These are phyloP conservation scores for Cymbidium sinense DNA, from an alignment of 106 monocot species.

Conservation along the genomic window DNA sequence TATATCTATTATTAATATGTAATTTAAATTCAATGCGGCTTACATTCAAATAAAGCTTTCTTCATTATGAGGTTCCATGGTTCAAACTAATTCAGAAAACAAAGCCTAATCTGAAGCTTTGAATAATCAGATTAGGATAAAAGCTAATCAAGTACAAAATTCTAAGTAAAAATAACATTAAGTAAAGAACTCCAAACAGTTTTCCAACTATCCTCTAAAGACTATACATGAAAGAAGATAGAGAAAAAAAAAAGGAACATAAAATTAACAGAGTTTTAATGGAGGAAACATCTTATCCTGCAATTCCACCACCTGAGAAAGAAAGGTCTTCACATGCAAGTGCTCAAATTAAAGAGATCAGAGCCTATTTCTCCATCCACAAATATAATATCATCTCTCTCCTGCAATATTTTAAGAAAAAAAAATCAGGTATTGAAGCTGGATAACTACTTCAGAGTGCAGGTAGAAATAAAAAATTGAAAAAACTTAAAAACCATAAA, in stretches of 20 bases:
- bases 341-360: constrained; percentile 10
- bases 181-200: neutral
- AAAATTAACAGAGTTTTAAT: neutral
- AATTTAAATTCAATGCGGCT: too few relatives aligned
- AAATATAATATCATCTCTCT: constrained; percentile 7
- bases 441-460: too few relatives aligned
- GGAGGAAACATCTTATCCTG: neutral
- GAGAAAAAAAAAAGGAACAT: neutral
- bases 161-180: neutral
- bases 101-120: neutral
- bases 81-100: neutral
- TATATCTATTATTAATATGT: too few relatives aligned
- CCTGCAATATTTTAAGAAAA: constrained; percentile 7
- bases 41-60: neutral
- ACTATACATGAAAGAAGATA: neutral
- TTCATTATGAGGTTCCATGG: neutral
- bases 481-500: too few relatives aligned
- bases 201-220: constrained; percentile 3
- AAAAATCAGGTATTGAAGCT: neutral
- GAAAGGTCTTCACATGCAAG: neutral
- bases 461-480: too few relatives aligned
- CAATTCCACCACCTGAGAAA: neutral
- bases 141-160: neutral
- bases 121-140: neutral
- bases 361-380: constrained; percentile 6